Evolutionary conservation across 1,284 basidiomycete species (phyloP).

Genomic region (Moniliella sp.): DNA sequence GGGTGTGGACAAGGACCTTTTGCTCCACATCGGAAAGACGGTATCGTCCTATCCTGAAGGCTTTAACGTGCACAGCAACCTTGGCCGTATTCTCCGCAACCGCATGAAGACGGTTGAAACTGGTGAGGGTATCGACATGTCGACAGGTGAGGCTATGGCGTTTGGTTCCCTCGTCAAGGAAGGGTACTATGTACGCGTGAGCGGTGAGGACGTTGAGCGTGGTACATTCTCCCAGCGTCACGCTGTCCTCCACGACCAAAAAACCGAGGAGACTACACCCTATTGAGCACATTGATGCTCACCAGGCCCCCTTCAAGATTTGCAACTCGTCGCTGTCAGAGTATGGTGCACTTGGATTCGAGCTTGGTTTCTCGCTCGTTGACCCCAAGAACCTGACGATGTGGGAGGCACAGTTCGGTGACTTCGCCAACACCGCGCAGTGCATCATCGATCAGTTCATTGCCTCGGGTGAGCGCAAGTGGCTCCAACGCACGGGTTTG

Average conservation of each 20-base stretch:
- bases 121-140: constrained; percentile 58
- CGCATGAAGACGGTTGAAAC: constrained; percentile 52
- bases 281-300: constrained; percentile 57
- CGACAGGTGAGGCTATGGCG: constrained; percentile 67
- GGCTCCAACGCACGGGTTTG: constrained; percentile 10
- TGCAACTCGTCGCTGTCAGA: constrained; percentile 6
- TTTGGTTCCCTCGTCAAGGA: constrained; percentile 61
- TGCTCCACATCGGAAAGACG: constrained; percentile 63
- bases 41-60: constrained; percentile 62
- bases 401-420: constrained; percentile 74
- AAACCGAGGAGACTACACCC: constrained; percentile 54
- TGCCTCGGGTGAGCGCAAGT: constrained; percentile 52
- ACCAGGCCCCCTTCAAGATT: constrained; percentile 79
- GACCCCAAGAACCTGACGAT: constrained; percentile 54
- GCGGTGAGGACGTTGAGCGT: constrained; percentile 62
- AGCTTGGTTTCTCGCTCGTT: constrained; percentile 66
- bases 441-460: constrained; percentile 63
- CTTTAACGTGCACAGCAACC: constrained; percentile 76
- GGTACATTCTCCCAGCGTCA: constrained; percentile 37
- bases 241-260: constrained; percentile 70
- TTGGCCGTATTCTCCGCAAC: constrained; percentile 67
- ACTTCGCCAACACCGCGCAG: constrained; percentile 72
- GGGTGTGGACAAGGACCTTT: constrained; percentile 56
- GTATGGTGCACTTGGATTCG: constrained; percentile 42
- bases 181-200: constrained; percentile 58